These are phyloP conservation scores for Aspergillus uvarum DNA, from an alignment of 2,329 filamentous ascomycete genomes.

Conservation along the genomic window DNA sequence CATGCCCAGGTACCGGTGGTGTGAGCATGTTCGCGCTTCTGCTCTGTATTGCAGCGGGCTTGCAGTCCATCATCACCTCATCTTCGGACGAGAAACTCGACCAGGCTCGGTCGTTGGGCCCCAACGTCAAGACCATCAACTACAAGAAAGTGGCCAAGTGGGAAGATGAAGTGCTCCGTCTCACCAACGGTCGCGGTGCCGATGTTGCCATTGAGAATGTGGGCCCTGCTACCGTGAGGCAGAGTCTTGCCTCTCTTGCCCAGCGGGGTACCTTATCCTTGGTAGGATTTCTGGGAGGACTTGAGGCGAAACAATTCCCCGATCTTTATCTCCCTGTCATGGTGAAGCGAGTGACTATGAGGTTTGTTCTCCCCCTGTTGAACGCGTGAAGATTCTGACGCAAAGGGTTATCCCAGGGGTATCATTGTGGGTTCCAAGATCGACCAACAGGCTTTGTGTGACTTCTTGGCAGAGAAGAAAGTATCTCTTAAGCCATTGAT, in stretches of 20 bases:
- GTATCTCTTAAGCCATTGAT: conserved; percentile 1
- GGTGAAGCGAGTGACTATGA: not conserved
- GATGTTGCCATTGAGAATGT: not conserved
- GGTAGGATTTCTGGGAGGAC: conserved; percentile 5
- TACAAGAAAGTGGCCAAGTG: conserved; percentile 20
- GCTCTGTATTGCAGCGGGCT: conserved; percentile 47
- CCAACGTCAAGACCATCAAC: conserved; percentile 45
- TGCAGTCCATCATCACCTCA: conserved; percentile 47
- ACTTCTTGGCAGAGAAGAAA: conserved; percentile 1
- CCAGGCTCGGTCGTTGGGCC: conserved; percentile 35
- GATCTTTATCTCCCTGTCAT: not conserved
- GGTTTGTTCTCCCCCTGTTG: not conserved
- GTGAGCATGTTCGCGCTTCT: conserved; percentile 41
- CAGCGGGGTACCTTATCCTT: conserved; percentile 1
- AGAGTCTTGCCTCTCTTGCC: conserved; percentile 21
- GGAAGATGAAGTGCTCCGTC: not conserved
- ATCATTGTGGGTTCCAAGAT: conserved; percentile 4
- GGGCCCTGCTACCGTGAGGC: conserved; percentile 35
- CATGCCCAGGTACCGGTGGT: conserved; percentile 43
- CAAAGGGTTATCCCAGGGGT: not conserved
- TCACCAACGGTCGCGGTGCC: not conserved
- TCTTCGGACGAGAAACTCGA: conserved; percentile 40
- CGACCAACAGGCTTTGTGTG: not conserved
- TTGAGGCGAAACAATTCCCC: not conserved
- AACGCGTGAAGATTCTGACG: not conserved